Evolutionary conservation across 495 filamentous ascomycete species (phyloP), one percentile per base, ranked within the genome.

Genomic region (Trichoderma erinaceum): DNA sequence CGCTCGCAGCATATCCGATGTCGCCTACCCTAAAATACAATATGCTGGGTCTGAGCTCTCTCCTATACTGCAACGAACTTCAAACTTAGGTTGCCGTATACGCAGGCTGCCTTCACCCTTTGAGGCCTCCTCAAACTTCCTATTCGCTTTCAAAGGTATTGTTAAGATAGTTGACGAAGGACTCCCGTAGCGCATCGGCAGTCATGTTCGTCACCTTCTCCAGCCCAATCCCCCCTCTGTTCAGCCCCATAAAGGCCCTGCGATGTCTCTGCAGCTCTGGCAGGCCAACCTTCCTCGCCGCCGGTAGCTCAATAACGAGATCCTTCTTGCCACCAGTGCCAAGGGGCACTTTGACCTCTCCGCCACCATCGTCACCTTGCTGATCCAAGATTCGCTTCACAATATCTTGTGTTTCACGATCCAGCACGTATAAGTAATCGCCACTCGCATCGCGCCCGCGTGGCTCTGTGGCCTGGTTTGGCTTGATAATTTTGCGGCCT

Each of bases 221-320:
- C 1, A 83, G 70, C 12, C 81, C 81, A 32, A 83, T 83, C 5
- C 88, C 72, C 72, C 84, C 72, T 80, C 80, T 46, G 70, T 97
- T 94, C 73, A 97, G 73, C 48, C 83, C 83, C 68, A 96, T 92
- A 81, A 93, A 98, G 73, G 94, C 91, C 70, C 95, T 86, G 64
- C 93, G 82, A 69, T 96, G 72, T 66, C 95, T 78, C 78, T 97
- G 95, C 75, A 98, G 75, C 70, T 90, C 87, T 41, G 94, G 90
- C 63, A 96, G 71, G 0, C 87, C 85, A 10, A 92, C 73, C 56
- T 85, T 81, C 35, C 44, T 46, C 11, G 82, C 84, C 12, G 80
- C 79, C 0, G 90, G 90, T 46, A 93, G 74, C 68, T 85, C 79
- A 21, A 89, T 73, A 25, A 80, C 71, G 64, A 86, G 67, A 32